Base-by-base conservation (phyloP, 768 basidiomycete species). In the Boletus rubropictus region DNA sequence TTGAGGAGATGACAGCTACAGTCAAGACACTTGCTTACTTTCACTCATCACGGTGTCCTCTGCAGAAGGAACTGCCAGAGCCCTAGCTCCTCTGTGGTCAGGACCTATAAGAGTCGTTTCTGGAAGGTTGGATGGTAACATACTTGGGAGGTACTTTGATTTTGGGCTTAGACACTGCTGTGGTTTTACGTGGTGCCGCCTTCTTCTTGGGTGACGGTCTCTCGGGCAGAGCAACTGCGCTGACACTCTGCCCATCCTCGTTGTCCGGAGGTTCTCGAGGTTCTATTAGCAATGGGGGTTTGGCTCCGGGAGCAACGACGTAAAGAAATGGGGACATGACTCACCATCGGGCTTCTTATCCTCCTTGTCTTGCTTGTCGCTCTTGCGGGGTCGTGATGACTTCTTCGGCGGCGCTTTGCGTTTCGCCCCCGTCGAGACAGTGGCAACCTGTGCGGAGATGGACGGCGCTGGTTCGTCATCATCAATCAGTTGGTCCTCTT, bases 401-500 rank as follows among this genome's bases (percentile, higher is more conserved):
- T 80, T 81, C 57, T 64, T 66, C 31, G 63, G 62, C 29, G 75
- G 65, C 32, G 72, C 61, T 62, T 77, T 82, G 42, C 73, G 73
- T 59, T 80, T 81, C 50, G 73, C 67, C 35, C 70, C 57, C 27
- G 78, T 70, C 36, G 63, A 53, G 27, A 54, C 54, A 27, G 55
- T 44, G 28, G 62, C 43, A 44, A 61, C 48, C 15, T 62, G 54
- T 2, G 59, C 56, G 49, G 66, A 61, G 50, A 63, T 51, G 34
- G 59, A 47, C 18, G 63, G 58, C 17, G 66, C 44, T 18, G 55
- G 58, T 42, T 60, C 73, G 36, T 73, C 82, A 49, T 86, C 86
- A 64, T 89, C 86, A 55, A 88, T 82, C 54, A 89, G 77, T 56
- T 88, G 81, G 69, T 89, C 86, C 67, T 87, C 84, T 62, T 86